Percentiles rank a stretch among this genome's conserved stretches.
These are phyloP conservation scores for Aureobasidium lini DNA, from an alignment of 2,329 filamentous ascomycete species.

Conservation along the genomic window DNA sequence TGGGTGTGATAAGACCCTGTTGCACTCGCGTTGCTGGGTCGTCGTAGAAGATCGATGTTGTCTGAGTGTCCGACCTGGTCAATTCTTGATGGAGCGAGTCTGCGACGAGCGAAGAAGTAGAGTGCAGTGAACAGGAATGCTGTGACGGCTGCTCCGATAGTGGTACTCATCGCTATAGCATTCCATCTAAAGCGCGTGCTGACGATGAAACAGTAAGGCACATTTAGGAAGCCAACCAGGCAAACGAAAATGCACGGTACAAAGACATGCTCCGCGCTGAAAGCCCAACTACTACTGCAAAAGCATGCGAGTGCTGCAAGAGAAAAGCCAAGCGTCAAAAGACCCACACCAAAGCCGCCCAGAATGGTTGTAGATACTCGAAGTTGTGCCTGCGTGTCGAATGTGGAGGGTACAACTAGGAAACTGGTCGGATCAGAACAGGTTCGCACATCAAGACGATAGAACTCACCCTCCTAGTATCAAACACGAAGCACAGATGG, in stretches of 20 bases:
- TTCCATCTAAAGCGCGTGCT: constrained; percentile 36
- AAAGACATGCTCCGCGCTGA: constrained; percentile 42
- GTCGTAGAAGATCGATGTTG: constrained; percentile 11
- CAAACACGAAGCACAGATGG: constrained; percentile 38
- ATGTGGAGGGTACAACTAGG: constrained; percentile 42
- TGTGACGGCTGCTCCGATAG: constrained; percentile 33
- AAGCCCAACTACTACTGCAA: constrained; percentile 35
- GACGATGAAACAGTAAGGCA: constrained; percentile 41
- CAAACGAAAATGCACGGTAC: constrained; percentile 38
- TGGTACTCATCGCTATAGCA: constrained; percentile 36
- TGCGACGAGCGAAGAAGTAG: constrained; percentile 35
- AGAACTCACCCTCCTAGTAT: constrained; percentile 39
- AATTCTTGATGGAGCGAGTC: neutral
- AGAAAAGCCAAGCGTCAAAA: constrained; percentile 42
- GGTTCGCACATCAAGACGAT: neutral
- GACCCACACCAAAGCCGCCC: constrained; percentile 39
- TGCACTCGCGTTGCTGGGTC: constrained; percentile 14
- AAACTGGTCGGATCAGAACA: constrained; percentile 30
- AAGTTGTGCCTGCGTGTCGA: constrained; percentile 29
- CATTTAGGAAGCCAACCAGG: constrained; percentile 39
- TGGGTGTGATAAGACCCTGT: constrained; percentile 26
- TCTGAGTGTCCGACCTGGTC: constrained; percentile 26
- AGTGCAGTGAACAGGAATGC: constrained; percentile 36
- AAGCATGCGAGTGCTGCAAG: constrained; percentile 43
- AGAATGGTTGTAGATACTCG: constrained; percentile 34